phyloP scores from a whole-genome alignment of 1,284 basidiomycete species.

The Albatrellus sp. region DNA sequence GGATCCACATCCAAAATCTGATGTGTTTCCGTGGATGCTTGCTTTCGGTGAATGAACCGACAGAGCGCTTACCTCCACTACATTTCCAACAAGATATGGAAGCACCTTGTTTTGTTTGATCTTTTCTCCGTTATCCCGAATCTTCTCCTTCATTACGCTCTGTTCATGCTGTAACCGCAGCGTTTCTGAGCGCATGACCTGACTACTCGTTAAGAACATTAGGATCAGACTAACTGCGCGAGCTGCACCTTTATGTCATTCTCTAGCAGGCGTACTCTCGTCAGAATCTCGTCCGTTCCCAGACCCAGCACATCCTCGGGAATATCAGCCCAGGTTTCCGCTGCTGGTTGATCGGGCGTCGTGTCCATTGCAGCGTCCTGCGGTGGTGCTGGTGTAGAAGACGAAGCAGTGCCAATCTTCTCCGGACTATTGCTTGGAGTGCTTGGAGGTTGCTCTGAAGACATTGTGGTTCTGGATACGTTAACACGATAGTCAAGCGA shows the following conservation, averaged over 20 bases:
- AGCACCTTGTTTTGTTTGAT: conserved; percentile 99
- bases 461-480: conserved; percentile 31
- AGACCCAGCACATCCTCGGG: conserved; percentile 68
- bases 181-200: conserved; percentile 95
- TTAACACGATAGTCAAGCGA: conserved; percentile 2
- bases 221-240: not conserved
- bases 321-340: conserved; percentile 76
- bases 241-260: conserved; percentile 80
- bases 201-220: not conserved
- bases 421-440: conserved; percentile 32
- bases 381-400: conserved; percentile 21
- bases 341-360: conserved; percentile 51
- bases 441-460: conserved; percentile 45
- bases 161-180: conserved; percentile 89
- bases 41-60: not conserved
- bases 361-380: conserved; percentile 56
- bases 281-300: conserved; percentile 73
- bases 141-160: conserved; percentile 94
- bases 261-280: conserved; percentile 82
- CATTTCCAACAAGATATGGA: conserved; percentile 96
- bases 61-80: conserved; percentile 67
- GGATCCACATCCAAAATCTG: conserved; percentile 94
- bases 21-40: not conserved
- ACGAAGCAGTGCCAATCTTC: conserved; percentile 35
- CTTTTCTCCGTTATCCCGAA: conserved; percentile 96